phyloP scores from a whole-genome alignment of 73 alveolate species.

The Paraurostyla sp. region DNA sequence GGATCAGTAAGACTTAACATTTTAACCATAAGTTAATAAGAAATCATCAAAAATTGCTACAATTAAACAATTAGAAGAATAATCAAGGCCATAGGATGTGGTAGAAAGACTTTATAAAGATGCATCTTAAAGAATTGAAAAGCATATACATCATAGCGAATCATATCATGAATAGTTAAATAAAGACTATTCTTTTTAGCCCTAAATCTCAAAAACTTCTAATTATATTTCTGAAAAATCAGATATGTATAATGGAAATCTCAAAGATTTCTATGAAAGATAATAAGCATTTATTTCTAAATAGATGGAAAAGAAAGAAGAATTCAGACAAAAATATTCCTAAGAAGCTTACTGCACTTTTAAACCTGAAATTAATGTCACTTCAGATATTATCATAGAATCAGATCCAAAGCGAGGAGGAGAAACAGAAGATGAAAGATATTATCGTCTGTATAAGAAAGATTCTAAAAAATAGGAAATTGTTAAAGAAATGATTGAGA shows the following conservation, averaged over 20 bases:
- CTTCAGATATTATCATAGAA: slow-evolving; percentile 70
- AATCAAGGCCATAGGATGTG: slow-evolving; percentile 23
- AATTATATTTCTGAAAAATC: slow-evolving; percentile 21
- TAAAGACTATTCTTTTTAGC: slow-evolving; percentile 58
- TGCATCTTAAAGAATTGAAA: slow-evolving; percentile 67
- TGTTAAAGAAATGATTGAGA: slow-evolving; percentile 52
- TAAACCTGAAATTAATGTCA: slow-evolving; percentile 66
- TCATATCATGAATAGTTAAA: slow-evolving; percentile 6
- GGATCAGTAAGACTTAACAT: slow-evolving; percentile 49
- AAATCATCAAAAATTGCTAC: slow-evolving; percentile 37
- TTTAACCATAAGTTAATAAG: slow-evolving; percentile 62
- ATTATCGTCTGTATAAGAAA: slow-evolving; percentile 40
- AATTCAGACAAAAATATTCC: slow-evolving; percentile 18
- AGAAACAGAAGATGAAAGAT: slow-evolving; percentile 48
- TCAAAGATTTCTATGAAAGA: slow-evolving; percentile 61
- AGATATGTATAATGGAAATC: slow-evolving; percentile 15
- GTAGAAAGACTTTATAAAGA: slow-evolving; percentile 62
- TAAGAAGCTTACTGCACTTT: slow-evolving; percentile 64
- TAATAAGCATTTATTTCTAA: slow-evolving; percentile 62
- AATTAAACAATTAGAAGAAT: slow-evolving; percentile 12
- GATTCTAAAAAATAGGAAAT: slow-evolving; percentile 54
- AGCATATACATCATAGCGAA: slow-evolving; percentile 29
- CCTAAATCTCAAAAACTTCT: slow-evolving; percentile 52
- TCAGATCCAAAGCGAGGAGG: slow-evolving; percentile 63
- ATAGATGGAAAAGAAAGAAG: slow-evolving; percentile 49